Base-by-base conservation (phyloP, 371 early-diverging fungal species). In the Funneliformis caledonium region DNA sequence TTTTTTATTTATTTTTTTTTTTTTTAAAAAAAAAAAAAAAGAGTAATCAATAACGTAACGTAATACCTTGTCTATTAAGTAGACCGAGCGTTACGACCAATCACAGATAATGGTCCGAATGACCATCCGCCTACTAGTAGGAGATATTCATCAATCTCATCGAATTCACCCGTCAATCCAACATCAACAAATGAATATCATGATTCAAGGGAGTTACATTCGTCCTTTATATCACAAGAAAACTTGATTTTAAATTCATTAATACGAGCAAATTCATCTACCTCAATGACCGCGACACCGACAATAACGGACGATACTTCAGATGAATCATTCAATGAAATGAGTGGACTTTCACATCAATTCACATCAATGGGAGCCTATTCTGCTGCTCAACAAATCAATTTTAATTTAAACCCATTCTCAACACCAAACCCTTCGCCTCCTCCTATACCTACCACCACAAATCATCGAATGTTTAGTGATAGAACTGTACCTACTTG, bases 401-500 rank as follows among this genome's bases (percentile, higher is more conserved):
- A 16, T 56, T 56, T 56, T 19, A 56, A 56, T 16, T 56, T 56
- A 56, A 56, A 56, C 19, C 70, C 37, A 69, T 37, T 37, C 9
- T 14, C 43, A 6, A 19, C 70, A n/a, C 42, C 37, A 14, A 69
- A 37, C 10, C 7, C 70, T 22, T n/a, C 70, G 0, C 37, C 70
- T 7, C 37, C 70, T 7, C 70, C 43, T 43, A 43, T 43, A 69
- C 43, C 37, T 9, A 69, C 47, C 45, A 10, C 70, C 5, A 19
- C 70, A 45, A n/a, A 37, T 43, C n/a, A 69, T 69, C 43, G 70
- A 47, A 6, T 69, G 10, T 69, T 43, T 45, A 9, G 70, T 43
- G 11, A 43, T 69, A 37, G 37, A 37, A 43, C 69, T 12, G 69
- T 69, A 43, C 72, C 72, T 16, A 72, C 83, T 75, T 92, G 93